phyloP scores from a whole-genome alignment of 2,329 filamentous ascomycete genomes.

The Fusarium protoensiforme region DNA sequence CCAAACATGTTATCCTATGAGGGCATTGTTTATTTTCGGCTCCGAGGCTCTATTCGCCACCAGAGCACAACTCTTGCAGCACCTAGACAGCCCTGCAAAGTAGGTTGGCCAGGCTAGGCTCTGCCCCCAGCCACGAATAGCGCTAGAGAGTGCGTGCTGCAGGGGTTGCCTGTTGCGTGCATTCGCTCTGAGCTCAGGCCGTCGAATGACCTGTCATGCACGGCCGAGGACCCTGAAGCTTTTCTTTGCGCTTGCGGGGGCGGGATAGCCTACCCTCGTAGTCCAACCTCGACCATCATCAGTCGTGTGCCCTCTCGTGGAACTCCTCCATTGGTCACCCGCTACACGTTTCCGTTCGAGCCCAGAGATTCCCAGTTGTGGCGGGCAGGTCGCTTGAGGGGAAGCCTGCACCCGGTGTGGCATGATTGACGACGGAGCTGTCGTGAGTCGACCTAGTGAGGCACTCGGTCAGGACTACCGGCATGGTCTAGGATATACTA shows the following conservation, averaged over 20 bases:
- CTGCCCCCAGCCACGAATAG: not conserved
- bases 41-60: not conserved
- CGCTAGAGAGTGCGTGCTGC: conserved; percentile 8
- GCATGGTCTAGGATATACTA: not conserved
- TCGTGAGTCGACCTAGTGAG: not conserved
- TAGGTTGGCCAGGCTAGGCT: no score
- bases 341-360: not conserved
- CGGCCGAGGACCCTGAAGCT: conserved; percentile 5
- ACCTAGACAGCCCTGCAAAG: not conserved
- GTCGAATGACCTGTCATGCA: conserved; percentile 16
- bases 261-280: conserved; percentile 3
- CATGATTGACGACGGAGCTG: conserved; percentile 2
- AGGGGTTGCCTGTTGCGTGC: conserved; percentile 17
- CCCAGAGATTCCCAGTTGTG: conserved; percentile 5
- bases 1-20: not conserved
- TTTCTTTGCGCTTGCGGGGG: not conserved
- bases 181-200: not conserved
- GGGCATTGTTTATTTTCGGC: not conserved
- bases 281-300: not conserved
- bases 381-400: conserved; percentile 14
- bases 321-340: conserved; percentile 15
- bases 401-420: conserved; percentile 8
- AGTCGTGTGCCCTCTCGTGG: conserved; percentile 24
- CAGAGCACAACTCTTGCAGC: not conserved
- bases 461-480: not conserved